Percentiles rank a stretch among this genome's conserved stretches.
phyloP scores from a whole-genome alignment of 2,329 filamentous ascomycete genomes.

The Paracamarosporium sp. region DNA sequence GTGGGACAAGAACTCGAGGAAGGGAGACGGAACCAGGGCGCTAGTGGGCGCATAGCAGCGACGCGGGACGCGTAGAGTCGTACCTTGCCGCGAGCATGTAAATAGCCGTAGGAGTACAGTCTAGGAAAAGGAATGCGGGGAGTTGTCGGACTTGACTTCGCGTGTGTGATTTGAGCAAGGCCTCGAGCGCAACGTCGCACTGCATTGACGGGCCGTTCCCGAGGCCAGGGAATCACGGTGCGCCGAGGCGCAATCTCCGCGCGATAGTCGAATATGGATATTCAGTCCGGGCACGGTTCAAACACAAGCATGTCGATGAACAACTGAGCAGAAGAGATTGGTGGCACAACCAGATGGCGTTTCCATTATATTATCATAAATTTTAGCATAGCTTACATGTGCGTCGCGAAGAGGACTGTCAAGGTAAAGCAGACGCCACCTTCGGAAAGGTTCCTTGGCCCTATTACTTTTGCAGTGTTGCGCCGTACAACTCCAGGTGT shows the following conservation, averaged over 20 bases:
- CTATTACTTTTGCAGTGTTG: background rate
- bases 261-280: background rate
- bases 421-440: background rate
- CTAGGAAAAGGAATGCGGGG: background rate
- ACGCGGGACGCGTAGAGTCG: background rate
- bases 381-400: background rate
- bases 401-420: background rate
- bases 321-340: too few relatives aligned
- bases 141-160: background rate
- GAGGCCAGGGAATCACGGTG: background rate
- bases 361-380: background rate
- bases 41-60: background rate
- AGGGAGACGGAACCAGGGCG: background rate
- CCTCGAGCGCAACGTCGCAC: background rate
- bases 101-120: background rate
- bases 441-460: background rate
- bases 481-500: background rate
- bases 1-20: conserved; percentile 1
- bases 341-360: background rate
- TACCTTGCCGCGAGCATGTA: background rate
- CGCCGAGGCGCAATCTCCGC: background rate
- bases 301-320: too few relatives aligned
- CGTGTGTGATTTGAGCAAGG: background rate
- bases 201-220: background rate
- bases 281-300: background rate